Base-by-base conservation (phyloP, 495 filamentous ascomycete species). In the Lophium mytilinum region DNA sequence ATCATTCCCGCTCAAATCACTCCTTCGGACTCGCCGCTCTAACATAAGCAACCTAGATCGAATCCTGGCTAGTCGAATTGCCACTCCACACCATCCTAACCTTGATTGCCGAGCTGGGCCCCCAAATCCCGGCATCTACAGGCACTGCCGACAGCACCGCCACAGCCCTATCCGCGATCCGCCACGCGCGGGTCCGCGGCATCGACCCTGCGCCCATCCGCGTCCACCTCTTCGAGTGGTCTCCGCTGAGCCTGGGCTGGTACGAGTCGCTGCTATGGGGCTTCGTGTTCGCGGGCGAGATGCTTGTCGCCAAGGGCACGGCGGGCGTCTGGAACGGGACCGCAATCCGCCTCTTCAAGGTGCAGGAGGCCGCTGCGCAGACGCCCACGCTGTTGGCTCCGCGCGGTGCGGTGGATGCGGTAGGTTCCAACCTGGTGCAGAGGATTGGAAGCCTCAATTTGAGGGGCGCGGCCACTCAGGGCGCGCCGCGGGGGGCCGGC, bases 301-400 rank as follows among this genome's bases (percentile, higher is more conserved):
- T 95, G 82, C 81, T 90, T 45, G 85, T 95, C 3, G 78, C 85
- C 0, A 88, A 84, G 69, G 93, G 93, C 34, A 91, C 87, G 1
- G 85, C 90, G n/a, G 92, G 93, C 14, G 84, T 97, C 1, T 98
- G 93, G 93, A 96, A 95, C 62, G 86, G 88, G 15, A 97, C 94
- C 4, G 72, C 72, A 1, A 89, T 98, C 66, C 85, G 85, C 65
- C 75, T 98, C 15, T 97, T 98, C 74, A 83, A 79, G 52, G 91
- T 98, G 11, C 89, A 96, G 68, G 87, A 95, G 65, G 85, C 84
- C 24, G 86, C 83, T 2, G 78, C 85, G 6, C 80, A 87, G 60
- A 89, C 89, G 0, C 91, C 92, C 6, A 87, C 84, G 9, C 70
- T 98, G 41, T 81, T 88, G 37, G 86, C 83, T 17, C 93, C 93